Conservation (phyloP, 1,139 yeast genomes). For the Suhomyces anneliseae region DNA sequence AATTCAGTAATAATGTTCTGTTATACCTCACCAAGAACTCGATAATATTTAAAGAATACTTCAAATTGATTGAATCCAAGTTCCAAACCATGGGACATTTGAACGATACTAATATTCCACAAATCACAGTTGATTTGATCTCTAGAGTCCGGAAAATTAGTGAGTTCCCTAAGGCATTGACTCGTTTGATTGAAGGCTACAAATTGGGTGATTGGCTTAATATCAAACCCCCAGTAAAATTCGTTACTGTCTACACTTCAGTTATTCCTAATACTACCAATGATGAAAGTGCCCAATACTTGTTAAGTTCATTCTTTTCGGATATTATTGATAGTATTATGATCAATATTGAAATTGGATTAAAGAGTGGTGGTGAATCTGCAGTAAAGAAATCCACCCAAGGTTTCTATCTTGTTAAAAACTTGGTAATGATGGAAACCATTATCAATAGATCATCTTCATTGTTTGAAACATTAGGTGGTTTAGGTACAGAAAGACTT, state of each 20-base stretch:
- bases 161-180: conserved; percentile 58
- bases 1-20: conserved; percentile 11
- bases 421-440: conserved; percentile 73
- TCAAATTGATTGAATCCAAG: conserved; percentile 53
- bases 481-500: conserved; percentile 64
- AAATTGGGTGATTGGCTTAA: conserved; percentile 74
- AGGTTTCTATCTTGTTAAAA: conserved; percentile 74
- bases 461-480: conserved; percentile 56
- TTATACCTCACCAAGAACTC: conserved; percentile 14
- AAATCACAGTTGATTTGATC: conserved; percentile 63
- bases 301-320: conserved; percentile 64
- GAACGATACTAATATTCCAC: conserved; percentile 67
- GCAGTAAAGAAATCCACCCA: conserved; percentile 50
- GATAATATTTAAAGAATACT: conserved; percentile 50
- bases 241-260: conserved; percentile 51
- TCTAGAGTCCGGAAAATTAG: conserved; percentile 64
- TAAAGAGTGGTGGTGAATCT: conserved; percentile 36
- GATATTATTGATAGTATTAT: conserved; percentile 76
- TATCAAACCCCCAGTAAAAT: conserved; percentile 48
- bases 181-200: conserved; percentile 50
- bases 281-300: conserved; percentile 43
- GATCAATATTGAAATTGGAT: conserved; percentile 55
- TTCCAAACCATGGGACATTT: conserved; percentile 44
- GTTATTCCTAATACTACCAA: conserved; percentile 36
- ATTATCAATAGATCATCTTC: conserved; percentile 60